phyloP scores from a whole-genome alignment of 768 basidiomycete genomes.

The Leccinum variicolor region DNA sequence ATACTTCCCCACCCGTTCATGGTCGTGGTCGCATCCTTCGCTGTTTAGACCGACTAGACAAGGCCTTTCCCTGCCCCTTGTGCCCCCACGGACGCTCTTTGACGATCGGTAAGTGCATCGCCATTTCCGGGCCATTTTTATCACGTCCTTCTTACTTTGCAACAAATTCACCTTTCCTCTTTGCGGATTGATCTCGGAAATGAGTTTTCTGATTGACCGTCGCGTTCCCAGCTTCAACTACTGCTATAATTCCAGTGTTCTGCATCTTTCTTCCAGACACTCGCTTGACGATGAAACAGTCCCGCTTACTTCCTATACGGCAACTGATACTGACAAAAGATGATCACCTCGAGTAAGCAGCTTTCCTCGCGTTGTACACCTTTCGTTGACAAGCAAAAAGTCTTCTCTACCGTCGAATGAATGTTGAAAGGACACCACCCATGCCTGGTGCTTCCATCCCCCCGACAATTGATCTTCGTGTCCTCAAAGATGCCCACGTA shows the following conservation, averaged over 20 bases:
- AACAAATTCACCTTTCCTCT: constrained; percentile 2
- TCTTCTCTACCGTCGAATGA: constrained; percentile 31
- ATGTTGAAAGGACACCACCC: constrained; percentile 29
- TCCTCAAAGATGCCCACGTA: constrained; percentile 41
- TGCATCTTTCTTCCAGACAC: constrained; percentile 9
- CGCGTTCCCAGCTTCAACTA: constrained; percentile 12
- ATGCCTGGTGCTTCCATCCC: constrained; percentile 33
- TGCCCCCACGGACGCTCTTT: constrained; percentile 8
- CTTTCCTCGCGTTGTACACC: neutral
- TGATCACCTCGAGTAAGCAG: constrained; percentile 30
- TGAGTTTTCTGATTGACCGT: constrained; percentile 18
- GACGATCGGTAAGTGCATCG: constrained; percentile 24
- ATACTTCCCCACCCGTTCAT: constrained; percentile 14
- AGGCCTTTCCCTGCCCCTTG: neutral
- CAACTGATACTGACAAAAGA: constrained; percentile 15
- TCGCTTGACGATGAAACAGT: constrained; percentile 18
- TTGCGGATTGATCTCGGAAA: constrained; percentile 14
- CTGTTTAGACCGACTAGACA: constrained; percentile 3
- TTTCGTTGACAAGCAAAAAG: constrained; percentile 19
- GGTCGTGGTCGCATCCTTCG: constrained; percentile 10
- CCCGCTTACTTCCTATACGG: constrained; percentile 26
- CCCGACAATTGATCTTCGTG: constrained; percentile 45
- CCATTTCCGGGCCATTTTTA: constrained; percentile 3
- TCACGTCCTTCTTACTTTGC: constrained; percentile 5
- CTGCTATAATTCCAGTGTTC: constrained; percentile 8